Percentiles rank a stretch among this genome's conserved stretches.
phyloP scores from a whole-genome alignment of 2,329 filamentous ascomycete genomes.

The Arachnomyces sp. region DNA sequence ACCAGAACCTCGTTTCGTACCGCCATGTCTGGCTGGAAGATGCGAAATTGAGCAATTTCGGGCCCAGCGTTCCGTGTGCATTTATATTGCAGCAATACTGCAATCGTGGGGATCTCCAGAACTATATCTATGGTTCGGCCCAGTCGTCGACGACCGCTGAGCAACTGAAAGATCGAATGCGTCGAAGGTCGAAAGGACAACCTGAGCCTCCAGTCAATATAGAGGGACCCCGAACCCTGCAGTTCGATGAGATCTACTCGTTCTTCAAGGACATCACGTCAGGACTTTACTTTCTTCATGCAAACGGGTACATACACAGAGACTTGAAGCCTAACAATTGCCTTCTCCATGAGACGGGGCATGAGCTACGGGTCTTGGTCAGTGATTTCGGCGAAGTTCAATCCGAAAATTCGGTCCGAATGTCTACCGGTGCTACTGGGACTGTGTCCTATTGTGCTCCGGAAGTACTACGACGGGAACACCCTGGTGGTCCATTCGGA shows the following conservation, averaged over 20 bases:
- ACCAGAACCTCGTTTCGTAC: constrained; percentile 93
- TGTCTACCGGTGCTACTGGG: constrained; percentile 85
- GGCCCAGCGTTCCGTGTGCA: constrained; percentile 83
- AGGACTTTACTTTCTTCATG: constrained; percentile 80
- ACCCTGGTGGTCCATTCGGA: constrained; percentile 60
- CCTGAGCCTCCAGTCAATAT: constrained; percentile 53
- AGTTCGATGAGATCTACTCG: constrained; percentile 90
- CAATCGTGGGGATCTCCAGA: constrained; percentile 82
- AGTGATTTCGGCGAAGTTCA: constrained; percentile 98
- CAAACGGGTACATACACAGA: constrained; percentile 87
- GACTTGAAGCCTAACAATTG: constrained; percentile 97
- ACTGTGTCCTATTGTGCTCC: constrained; percentile 97
- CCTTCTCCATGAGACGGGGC: constrained; percentile 68
- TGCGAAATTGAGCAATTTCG: constrained; percentile 72
- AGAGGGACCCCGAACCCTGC: constrained; percentile 46
- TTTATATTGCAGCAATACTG: constrained; percentile 98
- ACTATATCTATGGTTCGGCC: constrained; percentile 68
- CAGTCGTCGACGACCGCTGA: constrained; percentile 61
- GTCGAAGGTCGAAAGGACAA: constrained; percentile 71
- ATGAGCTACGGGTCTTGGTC: constrained; percentile 70
- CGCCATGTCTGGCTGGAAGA: constrained; percentile 96
- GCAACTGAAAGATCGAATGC: constrained; percentile 77
- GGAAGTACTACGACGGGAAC: constrained; percentile 68
- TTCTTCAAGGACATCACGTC: constrained; percentile 94
- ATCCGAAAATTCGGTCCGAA: constrained; percentile 67